Evolutionary conservation across 352 stramenopile species (phyloP).

Genomic region (Globisporangium emineosum): DNA sequence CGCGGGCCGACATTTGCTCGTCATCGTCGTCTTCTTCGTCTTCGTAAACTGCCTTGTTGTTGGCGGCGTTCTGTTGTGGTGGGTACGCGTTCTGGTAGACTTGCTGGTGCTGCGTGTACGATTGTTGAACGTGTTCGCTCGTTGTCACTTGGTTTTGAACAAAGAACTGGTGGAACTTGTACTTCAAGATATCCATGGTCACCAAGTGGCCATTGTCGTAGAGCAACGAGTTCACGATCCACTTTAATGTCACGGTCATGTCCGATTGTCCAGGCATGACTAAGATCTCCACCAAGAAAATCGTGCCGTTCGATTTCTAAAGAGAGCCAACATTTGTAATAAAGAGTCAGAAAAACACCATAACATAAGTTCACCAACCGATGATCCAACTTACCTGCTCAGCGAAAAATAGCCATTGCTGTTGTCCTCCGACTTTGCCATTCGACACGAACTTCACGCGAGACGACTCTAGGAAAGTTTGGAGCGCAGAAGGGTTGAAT

Average conservation of each 20-base stretch:
- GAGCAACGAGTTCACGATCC: constrained; percentile 84
- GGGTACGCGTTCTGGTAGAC: constrained; percentile 17
- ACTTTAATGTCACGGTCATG: constrained; percentile 85
- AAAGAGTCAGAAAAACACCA: constrained; percentile 11
- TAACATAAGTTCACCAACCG: not conserved
- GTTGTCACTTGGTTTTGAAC: constrained; percentile 26
- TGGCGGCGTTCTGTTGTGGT: constrained; percentile 10
- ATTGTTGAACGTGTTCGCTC: constrained; percentile 14
- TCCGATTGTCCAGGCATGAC: constrained; percentile 75
- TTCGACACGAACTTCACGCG: constrained; percentile 67
- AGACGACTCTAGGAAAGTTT: constrained; percentile 57
- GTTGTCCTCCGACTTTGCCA: constrained; percentile 71
- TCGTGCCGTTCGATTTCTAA: constrained; percentile 67
- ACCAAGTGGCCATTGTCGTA: constrained; percentile 83
- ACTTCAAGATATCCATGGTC: constrained; percentile 82
- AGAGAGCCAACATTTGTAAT: not conserved
- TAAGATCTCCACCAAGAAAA: constrained; percentile 81
- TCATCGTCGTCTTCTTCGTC: constrained; percentile 45
- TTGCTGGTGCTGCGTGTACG: constrained; percentile 17
- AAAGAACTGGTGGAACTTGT: constrained; percentile 64
- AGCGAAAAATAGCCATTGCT: constrained; percentile 76
- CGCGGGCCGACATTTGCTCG: constrained; percentile 54
- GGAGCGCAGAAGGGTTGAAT: constrained; percentile 54
- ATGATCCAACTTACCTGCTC: constrained; percentile 55
- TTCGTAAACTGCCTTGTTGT: constrained; percentile 19